phyloP scores from a whole-genome alignment of 306 rosid species.

The Ormosia emarginata region DNA sequence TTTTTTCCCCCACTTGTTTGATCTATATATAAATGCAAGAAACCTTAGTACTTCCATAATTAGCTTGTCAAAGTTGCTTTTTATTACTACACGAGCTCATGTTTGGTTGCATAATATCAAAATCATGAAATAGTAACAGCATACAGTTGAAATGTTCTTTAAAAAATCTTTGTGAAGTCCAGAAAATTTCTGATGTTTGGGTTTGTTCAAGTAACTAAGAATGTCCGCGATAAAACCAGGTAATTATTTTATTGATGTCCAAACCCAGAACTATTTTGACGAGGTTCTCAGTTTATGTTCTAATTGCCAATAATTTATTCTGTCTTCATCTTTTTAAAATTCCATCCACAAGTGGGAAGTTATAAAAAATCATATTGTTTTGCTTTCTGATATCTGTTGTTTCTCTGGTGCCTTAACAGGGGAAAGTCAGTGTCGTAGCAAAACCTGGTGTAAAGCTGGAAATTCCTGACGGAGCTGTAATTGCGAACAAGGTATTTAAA shows the following conservation, averaged over 20 bases:
- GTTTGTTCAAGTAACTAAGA: not conserved
- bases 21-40: not conserved
- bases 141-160: not conserved
- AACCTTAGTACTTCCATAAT: not conserved
- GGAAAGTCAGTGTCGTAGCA: constrained; percentile 61
- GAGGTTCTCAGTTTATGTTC: not conserved
- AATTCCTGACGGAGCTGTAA: constrained; percentile 61
- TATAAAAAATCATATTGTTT: not conserved
- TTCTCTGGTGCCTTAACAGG: constrained; percentile 43
- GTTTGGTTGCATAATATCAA: not conserved
- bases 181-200: not conserved
- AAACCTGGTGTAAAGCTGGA: constrained; percentile 66
- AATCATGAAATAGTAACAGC: not conserved
- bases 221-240: not conserved
- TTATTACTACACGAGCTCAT: not conserved
- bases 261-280: not conserved
- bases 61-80: not conserved
- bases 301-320: not conserved
- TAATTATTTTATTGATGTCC: not conserved
- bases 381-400: constrained; percentile 7
- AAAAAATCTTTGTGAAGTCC: not conserved
- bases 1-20: too few relatives aligned
- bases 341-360: not conserved
- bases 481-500: constrained; percentile 61
- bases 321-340: not conserved